Evolutionary conservation across 768 basidiomycete species (phyloP).

Genomic region (Rickenella mellea): DNA sequence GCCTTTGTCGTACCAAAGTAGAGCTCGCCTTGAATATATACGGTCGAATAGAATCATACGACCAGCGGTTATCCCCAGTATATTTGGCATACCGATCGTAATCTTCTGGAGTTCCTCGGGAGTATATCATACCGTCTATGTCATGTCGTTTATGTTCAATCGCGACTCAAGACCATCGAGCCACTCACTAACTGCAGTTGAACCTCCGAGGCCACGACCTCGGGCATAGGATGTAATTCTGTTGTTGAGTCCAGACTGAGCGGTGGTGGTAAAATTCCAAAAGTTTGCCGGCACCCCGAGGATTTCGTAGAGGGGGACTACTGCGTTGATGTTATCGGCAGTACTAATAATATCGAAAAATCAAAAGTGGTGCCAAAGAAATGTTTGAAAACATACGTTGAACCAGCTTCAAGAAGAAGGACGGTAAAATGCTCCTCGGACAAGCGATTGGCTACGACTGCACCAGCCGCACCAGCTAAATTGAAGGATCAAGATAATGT

Average conservation of each 20-base stretch:
- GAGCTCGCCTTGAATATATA: conserved; percentile 3
- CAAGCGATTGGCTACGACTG: too few relatives aligned
- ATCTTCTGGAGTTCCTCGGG: conserved; percentile 11
- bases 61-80: conserved; percentile 10
- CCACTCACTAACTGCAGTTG: conserved; percentile 9
- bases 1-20: neutral
- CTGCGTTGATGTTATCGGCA: too few relatives aligned
- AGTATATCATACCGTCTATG: conserved; percentile 12
- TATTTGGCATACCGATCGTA: conserved; percentile 8
- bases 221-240: conserved; percentile 1
- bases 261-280: conserved; percentile 5
- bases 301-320: neutral
- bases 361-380: neutral
- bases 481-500: too few relatives aligned
- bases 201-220: conserved; percentile 7
- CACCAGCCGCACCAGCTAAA: too few relatives aligned
- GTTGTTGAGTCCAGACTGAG: conserved; percentile 2
- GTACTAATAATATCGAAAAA: too few relatives aligned
- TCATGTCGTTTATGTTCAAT: neutral
- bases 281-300: neutral
- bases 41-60: conserved; percentile 6
- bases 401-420: neutral
- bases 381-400: conserved; percentile 1
- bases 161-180: neutral
- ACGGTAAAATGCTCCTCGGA: too few relatives aligned